Evolutionary conservation across 805 yeast species (phyloP).

Genomic region (Spathaspora hagerdaliae): DNA sequence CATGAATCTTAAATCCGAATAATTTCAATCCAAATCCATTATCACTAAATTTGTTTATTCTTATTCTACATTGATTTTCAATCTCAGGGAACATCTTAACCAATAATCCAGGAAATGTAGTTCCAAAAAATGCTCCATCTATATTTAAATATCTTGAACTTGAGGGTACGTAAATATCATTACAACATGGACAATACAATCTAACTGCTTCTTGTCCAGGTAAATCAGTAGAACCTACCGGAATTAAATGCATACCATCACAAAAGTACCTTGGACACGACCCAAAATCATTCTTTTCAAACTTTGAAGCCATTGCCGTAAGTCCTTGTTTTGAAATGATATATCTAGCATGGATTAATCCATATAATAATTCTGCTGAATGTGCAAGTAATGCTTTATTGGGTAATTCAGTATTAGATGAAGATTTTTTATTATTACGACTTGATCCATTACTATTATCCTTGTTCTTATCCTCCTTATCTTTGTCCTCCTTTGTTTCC

Average conservation of each 20-base stretch:
- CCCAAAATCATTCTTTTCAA: constrained; percentile 85
- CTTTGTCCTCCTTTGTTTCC: constrained; percentile 38
- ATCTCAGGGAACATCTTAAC: constrained; percentile 89
- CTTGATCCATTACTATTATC: background rate
- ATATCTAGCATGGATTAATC: constrained; percentile 89
- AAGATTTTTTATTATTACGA: constrained; percentile 4
- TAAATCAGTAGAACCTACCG: constrained; percentile 86
- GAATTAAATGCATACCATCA: constrained; percentile 84
- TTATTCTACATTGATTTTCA: constrained; percentile 65
- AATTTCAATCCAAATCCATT: constrained; percentile 66
- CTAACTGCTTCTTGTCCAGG: constrained; percentile 92
- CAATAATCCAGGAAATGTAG: constrained; percentile 90
- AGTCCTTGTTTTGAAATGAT: constrained; percentile 86
- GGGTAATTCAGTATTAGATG: constrained; percentile 40
- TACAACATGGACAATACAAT: constrained; percentile 90
- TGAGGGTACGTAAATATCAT: constrained; percentile 84
- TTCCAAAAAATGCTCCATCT: constrained; percentile 97
- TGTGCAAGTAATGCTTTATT: constrained; percentile 77
- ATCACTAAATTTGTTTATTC: constrained; percentile 45
- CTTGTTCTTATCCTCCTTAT: background rate
- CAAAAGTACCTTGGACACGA: constrained; percentile 87
- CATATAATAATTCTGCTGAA: constrained; percentile 88
- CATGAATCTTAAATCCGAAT: constrained; percentile 84
- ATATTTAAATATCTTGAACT: constrained; percentile 82
- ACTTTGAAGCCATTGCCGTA: constrained; percentile 89